phyloP scores from a whole-genome alignment of 371 early-diverging fungal genomes.

The Mortierella sp. region DNA sequence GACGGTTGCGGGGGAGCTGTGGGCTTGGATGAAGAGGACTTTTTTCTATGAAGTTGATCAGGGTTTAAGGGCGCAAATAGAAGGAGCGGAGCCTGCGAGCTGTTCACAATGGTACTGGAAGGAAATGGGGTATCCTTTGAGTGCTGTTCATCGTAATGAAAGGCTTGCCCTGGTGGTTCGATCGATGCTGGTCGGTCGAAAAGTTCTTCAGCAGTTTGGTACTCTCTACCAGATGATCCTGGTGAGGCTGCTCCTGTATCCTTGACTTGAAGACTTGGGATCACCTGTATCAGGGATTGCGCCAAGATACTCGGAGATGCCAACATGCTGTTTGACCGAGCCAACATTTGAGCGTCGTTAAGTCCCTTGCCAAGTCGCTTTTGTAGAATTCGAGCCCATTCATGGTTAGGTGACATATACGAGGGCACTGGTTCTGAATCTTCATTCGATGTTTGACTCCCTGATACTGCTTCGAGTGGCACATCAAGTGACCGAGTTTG shows the following conservation, averaged over 20 bases:
- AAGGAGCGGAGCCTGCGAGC: constrained; percentile 28
- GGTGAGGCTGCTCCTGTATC: constrained; percentile 31
- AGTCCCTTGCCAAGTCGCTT: constrained; percentile 48
- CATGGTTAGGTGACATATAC: constrained; percentile 49
- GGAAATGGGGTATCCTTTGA: constrained; percentile 45
- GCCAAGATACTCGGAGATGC: constrained; percentile 54
- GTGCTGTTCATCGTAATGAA: constrained; percentile 22
- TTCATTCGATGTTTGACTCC: neutral
- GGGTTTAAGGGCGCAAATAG: constrained; percentile 52
- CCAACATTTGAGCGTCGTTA: constrained; percentile 45
- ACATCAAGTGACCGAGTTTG: neutral
- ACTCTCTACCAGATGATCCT: constrained; percentile 21
- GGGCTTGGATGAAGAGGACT: constrained; percentile 20
- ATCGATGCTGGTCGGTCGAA: constrained; percentile 52
- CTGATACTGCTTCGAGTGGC: neutral
- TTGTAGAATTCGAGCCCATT: constrained; percentile 51
- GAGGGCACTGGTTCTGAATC: constrained; percentile 23
- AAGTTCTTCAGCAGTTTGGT: constrained; percentile 54
- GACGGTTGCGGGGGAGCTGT: constrained; percentile 25
- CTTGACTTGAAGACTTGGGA: constrained; percentile 54
- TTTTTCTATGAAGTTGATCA: constrained; percentile 36
- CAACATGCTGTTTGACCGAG: constrained; percentile 56
- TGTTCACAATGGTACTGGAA: constrained; percentile 28
- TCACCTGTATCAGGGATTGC: constrained; percentile 48
- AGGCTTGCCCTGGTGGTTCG: constrained; percentile 21